Evolutionary conservation across 352 stramenopile species (phyloP).

Genomic region (Phytophthora fragariae): DNA sequence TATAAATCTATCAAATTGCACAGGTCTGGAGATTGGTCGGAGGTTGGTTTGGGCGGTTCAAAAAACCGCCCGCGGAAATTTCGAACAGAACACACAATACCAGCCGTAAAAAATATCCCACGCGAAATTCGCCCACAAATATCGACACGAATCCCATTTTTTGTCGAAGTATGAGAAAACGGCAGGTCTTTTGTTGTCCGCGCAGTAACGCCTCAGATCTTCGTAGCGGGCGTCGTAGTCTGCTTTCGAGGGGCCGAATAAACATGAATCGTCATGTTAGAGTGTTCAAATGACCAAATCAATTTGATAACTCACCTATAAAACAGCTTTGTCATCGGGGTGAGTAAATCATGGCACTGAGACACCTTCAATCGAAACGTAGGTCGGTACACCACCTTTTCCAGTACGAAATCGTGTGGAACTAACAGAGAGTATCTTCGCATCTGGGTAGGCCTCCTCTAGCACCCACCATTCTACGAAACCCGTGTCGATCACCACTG

Average conservation of each 20-base stretch:
- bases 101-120: conserved; percentile 17
- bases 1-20: too few species aligned
- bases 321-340: conserved; percentile 7
- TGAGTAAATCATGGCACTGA: conserved; percentile 9
- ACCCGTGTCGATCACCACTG: too few species aligned
- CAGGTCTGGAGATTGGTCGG: too few species aligned
- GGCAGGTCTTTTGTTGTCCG: background rate
- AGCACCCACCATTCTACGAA: too few species aligned
- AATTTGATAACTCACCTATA: conserved; percentile 18
- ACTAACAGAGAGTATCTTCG: conserved; percentile 28
- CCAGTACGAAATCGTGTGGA: conserved; percentile 25
- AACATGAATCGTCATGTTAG: background rate
- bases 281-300: conserved; percentile 1
- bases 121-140: conserved; percentile 30
- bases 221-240: conserved; percentile 4
- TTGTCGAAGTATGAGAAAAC: conserved; percentile 24
- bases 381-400: conserved; percentile 19
- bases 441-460: background rate
- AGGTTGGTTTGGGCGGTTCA: too few species aligned
- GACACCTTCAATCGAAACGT: conserved; percentile 23
- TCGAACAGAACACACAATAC: too few species aligned
- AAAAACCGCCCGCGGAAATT: too few species aligned
- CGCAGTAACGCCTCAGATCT: conserved; percentile 1
- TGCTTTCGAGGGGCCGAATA: background rate
- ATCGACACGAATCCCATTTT: conserved; percentile 25